Percentiles rank a stretch among this genome's conserved stretches.
These are phyloP conservation scores for Akebia trifoliata DNA, from an alignment of 164 flowering plant genomes.

Conservation along the genomic window DNA sequence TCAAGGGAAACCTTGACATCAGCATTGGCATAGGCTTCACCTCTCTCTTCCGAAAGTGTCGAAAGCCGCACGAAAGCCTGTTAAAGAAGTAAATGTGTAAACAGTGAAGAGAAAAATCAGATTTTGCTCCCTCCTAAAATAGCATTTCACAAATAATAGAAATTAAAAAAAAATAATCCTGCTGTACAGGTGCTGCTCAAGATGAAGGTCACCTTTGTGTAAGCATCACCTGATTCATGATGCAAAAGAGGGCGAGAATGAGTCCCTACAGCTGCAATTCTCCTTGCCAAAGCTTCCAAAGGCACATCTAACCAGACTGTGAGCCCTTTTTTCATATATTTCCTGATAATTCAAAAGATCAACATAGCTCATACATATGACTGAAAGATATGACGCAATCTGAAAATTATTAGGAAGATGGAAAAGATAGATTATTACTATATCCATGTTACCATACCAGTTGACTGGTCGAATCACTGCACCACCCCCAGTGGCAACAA, in stretches of 20 bases:
- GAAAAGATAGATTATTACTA: neutral
- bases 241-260: slow-evolving; percentile 84
- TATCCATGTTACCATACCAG: slow-evolving; percentile 39
- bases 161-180: neutral
- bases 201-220: slow-evolving; percentile 44
- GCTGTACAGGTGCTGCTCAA: neutral
- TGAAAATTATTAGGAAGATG: neutral
- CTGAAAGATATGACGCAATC: slow-evolving; percentile 1
- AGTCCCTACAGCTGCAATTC: slow-evolving; percentile 89
- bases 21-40: slow-evolving; percentile 66
- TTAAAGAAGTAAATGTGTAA: neutral
- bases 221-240: slow-evolving; percentile 69
- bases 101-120: neutral
- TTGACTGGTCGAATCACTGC: slow-evolving; percentile 71
- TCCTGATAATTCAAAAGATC: slow-evolving; percentile 38
- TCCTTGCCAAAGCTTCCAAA: slow-evolving; percentile 69
- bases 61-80: slow-evolving; percentile 61
- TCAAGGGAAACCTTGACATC: slow-evolving; percentile 62
- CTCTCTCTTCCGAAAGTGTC: slow-evolving; percentile 52
- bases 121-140: neutral
- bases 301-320: slow-evolving; percentile 95
- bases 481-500: slow-evolving; percentile 97
- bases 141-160: neutral
- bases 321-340: slow-evolving; percentile 73
- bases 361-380: neutral